Conservation (phyloP, 306 rosid genomes). For the Sphenostylis stenocarpa region DNA sequence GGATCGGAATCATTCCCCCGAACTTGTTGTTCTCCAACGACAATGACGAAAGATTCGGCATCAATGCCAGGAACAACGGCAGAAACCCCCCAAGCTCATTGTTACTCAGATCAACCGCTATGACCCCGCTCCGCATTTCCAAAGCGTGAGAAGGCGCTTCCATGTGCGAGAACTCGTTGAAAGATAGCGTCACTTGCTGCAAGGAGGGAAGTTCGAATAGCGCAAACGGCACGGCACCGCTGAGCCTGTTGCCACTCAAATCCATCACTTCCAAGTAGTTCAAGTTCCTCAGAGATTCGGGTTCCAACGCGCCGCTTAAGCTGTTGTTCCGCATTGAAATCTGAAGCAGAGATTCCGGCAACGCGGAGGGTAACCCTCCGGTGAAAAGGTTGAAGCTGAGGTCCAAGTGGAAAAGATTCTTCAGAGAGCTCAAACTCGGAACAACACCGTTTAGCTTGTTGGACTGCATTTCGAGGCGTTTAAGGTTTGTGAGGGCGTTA, state of each 20-base stretch:
- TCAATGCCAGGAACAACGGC: conserved; percentile 55
- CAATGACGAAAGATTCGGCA: conserved; percentile 79
- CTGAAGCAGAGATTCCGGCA: conserved; percentile 61
- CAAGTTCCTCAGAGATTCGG: conserved; percentile 34
- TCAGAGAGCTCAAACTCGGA: conserved; percentile 48
- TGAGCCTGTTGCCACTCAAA: conserved; percentile 59
- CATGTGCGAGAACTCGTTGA: conserved; percentile 56
- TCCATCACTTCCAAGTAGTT: conserved; percentile 58
- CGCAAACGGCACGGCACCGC: conserved; percentile 48
- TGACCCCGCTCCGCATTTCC: conserved; percentile 42
- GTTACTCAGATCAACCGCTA: conserved; percentile 74
- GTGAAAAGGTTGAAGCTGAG: conserved; percentile 52
- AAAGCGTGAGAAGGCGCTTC: conserved; percentile 27
- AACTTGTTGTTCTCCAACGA: conserved; percentile 72
- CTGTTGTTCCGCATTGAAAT: conserved; percentile 70
- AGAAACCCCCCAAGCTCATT: conserved; percentile 57
- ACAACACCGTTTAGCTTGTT: conserved; percentile 57
- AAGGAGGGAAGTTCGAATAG: conserved; percentile 66
- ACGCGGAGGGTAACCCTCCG: conserved; percentile 42
- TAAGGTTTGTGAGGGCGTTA: conserved; percentile 38
- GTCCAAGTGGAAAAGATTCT: conserved; percentile 54
- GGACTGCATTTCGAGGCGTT: conserved; percentile 62
- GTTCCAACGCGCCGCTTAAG: conserved; percentile 39
- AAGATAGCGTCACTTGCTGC: conserved; percentile 71
- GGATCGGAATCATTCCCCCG: conserved; percentile 68